phyloP scores from a whole-genome alignment of 257 asterid species.

The Ballota nigra region DNA sequence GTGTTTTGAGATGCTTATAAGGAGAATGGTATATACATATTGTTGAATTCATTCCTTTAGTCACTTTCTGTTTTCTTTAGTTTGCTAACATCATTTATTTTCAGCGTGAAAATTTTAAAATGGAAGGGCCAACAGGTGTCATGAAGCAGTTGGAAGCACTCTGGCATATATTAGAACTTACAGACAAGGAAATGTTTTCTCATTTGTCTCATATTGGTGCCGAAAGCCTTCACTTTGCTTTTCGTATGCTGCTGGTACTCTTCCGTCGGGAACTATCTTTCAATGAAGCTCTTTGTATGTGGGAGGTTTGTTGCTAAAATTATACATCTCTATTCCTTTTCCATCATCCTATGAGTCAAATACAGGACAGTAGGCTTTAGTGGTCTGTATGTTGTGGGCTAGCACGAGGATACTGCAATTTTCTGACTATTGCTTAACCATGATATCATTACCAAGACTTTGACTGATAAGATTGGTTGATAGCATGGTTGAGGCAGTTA shows the following conservation, averaged over 20 bases:
- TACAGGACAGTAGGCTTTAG: slow-evolving; percentile 2
- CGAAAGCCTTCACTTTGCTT: slow-evolving; percentile 98
- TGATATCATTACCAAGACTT: neutral
- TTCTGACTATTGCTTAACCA: slow-evolving; percentile 1
- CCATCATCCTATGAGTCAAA: slow-evolving; percentile 9
- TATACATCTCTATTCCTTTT: slow-evolving; percentile 14
- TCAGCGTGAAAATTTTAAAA: slow-evolving; percentile 91
- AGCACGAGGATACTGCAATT: neutral
- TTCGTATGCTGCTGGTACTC: slow-evolving; percentile 97
- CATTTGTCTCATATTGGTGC: slow-evolving; percentile 88
- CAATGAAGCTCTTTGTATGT: slow-evolving; percentile 89
- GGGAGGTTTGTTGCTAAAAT: slow-evolving; percentile 84
- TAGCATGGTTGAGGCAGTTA: neutral
- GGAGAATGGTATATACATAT: slow-evolving; percentile 69
- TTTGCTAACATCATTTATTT: slow-evolving; percentile 24
- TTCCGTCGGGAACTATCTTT: slow-evolving; percentile 96
- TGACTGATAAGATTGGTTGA: neutral
- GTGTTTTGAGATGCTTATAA: slow-evolving; percentile 98
- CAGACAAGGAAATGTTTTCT: slow-evolving; percentile 83
- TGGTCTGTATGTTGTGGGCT: neutral
- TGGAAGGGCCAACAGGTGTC: slow-evolving; percentile 98
- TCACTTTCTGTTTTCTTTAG: slow-evolving; percentile 14
- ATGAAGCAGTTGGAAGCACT: slow-evolving; percentile 95
- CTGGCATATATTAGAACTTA: slow-evolving; percentile 88
- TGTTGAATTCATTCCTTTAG: neutral